These are phyloP conservation scores for Phytophthora uliginosa DNA, from an alignment of 352 stramenopile species.

Conservation along the genomic window DNA sequence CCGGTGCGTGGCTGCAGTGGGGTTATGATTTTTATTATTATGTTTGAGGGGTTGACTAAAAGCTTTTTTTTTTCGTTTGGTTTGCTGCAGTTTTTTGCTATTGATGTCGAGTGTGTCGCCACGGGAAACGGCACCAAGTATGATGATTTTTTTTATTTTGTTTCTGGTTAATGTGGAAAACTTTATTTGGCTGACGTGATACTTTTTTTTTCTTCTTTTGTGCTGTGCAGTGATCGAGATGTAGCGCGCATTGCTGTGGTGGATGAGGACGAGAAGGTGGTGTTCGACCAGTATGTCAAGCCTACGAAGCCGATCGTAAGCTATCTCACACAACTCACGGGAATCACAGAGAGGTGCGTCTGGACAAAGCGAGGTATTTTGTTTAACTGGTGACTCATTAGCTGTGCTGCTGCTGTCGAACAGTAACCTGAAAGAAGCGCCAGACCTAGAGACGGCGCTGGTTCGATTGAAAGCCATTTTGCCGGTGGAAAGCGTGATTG, in stretches of 20 bases:
- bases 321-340: conserved; percentile 94
- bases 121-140: conserved; percentile 85
- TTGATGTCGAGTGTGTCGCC: conserved; percentile 95
- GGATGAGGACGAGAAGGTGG: conserved; percentile 86
- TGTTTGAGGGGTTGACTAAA: background rate
- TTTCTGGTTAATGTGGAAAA: background rate
- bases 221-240: conserved; percentile 78
- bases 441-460: conserved; percentile 80
- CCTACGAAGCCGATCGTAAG: conserved; percentile 88
- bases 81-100: conserved; percentile 84
- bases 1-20: conserved; percentile 47
- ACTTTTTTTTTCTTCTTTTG: background rate
- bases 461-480: conserved; percentile 80
- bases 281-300: conserved; percentile 91
- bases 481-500: conserved; percentile 87
- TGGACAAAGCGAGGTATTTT: too few species aligned
- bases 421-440: conserved; percentile 75
- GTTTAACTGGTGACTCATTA: too few species aligned
- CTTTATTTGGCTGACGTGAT: conserved; percentile 1
- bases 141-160: conserved; percentile 19
- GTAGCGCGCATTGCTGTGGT: conserved; percentile 93
- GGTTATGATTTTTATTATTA: background rate
- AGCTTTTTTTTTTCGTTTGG: conserved; percentile 9
- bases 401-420: background rate
- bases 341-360: conserved; percentile 80